Evolutionary conservation across 2,329 filamentous ascomycete genomes (phyloP), one percentile per base, ranked within the genome.

Genomic region (Alternaria alternata): DNA sequence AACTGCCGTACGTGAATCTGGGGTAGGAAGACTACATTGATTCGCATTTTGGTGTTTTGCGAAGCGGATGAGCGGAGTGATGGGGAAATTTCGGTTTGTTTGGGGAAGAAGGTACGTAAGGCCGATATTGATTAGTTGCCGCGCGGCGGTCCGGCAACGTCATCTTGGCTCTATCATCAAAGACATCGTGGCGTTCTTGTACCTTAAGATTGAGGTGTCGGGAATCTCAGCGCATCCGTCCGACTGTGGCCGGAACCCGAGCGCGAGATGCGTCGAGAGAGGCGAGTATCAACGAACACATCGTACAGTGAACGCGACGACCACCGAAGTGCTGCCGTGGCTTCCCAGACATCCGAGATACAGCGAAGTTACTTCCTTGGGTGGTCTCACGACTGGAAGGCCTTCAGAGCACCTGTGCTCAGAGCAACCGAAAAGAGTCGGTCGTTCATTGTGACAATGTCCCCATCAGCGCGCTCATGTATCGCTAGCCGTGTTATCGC

Each of bases 1-100:
- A 41, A 24, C 36, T 51, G 32, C 36, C 43, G 44, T 28, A 60
- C 51, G 39, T 22, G 54, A 54, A 57, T 51, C 53, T 51, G 59
- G 56, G 59, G 62, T 51, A 32, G 54, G n/a, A 3, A 44, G 24
- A 22, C 24, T 18, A 12, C 1, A 41, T 30, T 11, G 20, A 16
- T 26, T 4, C 16, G 26, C 20, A 49, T 22, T 5, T 16, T 8
- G 43, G 28, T 30, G 12, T 42, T 34, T 28, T 18, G 36, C 30
- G 12, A 20, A 28, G 22, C 14, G 28, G 26, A 20, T 18, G 22
- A 22, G 26, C 11, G 20, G 9, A 38, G 20, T 42, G 5, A 22
- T 54, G 28, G 51, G 47, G 1, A 11, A 32, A 22, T 39, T n/a
- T 26, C 18, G 38, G 36, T 5, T 22, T 11, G 28, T 18, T 38